Evolutionary conservation across 2,329 filamentous ascomycete genomes (phyloP).

Genomic region (Stenocarpella maydis): DNA sequence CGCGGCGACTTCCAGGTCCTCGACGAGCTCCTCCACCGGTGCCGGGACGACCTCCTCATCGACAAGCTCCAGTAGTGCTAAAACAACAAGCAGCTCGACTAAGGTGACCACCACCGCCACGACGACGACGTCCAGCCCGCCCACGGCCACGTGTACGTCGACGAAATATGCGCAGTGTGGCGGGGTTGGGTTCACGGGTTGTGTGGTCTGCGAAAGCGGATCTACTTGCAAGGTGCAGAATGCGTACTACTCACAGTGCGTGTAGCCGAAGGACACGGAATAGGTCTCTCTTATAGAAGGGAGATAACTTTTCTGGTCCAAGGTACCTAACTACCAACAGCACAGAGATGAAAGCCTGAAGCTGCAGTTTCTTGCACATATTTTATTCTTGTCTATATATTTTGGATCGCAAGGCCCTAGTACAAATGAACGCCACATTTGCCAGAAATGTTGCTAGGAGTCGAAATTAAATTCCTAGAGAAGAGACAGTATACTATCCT

Average conservation of each 20-base stretch:
- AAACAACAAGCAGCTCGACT: conserved; percentile 28
- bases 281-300: not conserved
- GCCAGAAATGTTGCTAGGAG: no score
- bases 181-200: conserved; percentile 46
- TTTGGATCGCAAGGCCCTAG: no score
- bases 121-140: conserved; percentile 28
- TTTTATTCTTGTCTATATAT: not conserved
- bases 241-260: conserved; percentile 48
- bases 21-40: conserved; percentile 15
- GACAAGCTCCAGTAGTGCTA: conserved; percentile 11
- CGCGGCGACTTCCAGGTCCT: conserved; percentile 32
- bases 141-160: conserved; percentile 36
- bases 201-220: conserved; percentile 45
- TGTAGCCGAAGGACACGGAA: conserved; percentile 32
- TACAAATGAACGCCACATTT: not conserved
- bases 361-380: not conserved
- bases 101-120: conserved; percentile 35
- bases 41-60: conserved; percentile 24
- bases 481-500: no score
- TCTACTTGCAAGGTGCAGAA: conserved; percentile 45
- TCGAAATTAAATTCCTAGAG: no score
- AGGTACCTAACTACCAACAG: not conserved
- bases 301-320: not conserved
- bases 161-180: conserved; percentile 49
- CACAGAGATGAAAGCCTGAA: no score